phyloP scores from a whole-genome alignment of 2,329 filamentous ascomycete genomes.

The Alternaria hordeiaustralica region DNA sequence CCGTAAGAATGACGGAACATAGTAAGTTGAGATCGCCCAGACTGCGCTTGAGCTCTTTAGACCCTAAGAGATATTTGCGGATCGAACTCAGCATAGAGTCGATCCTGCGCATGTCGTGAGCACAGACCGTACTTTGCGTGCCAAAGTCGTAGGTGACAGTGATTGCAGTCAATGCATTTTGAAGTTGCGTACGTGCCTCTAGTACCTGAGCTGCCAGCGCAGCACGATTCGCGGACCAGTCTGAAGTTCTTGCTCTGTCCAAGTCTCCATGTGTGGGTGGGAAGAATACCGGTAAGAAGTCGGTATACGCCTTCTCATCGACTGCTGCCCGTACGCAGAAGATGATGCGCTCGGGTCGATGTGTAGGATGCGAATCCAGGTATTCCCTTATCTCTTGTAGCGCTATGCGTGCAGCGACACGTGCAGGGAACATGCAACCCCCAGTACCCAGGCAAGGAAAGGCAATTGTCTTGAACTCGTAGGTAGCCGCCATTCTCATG shows the following conservation, averaged over 20 bases:
- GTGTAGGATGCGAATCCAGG: slow-evolving; percentile 30
- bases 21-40: slow-evolving; percentile 30
- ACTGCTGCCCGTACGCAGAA: slow-evolving; percentile 36
- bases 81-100: slow-evolving; percentile 23
- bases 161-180: slow-evolving; percentile 21
- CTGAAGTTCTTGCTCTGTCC: slow-evolving; percentile 22
- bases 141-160: slow-evolving; percentile 15
- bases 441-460: slow-evolving; percentile 45
- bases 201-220: slow-evolving; percentile 22
- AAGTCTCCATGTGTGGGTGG: slow-evolving; percentile 42
- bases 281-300: slow-evolving; percentile 41
- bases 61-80: slow-evolving; percentile 14
- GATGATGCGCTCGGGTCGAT: slow-evolving; percentile 36
- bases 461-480: slow-evolving; percentile 37
- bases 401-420: slow-evolving; percentile 40
- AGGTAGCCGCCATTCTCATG: slow-evolving; percentile 28
- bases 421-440: slow-evolving; percentile 39
- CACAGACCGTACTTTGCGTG: slow-evolving; percentile 2
- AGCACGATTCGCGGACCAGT: slow-evolving; percentile 13
- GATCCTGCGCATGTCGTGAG: slow-evolving; percentile 18
- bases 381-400: slow-evolving; percentile 43
- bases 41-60: slow-evolving; percentile 10
- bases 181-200: slow-evolving; percentile 26
- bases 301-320: slow-evolving; percentile 39
- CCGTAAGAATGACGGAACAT: slow-evolving; percentile 28